Evolutionary conservation across 371 early-diverging fungal species (phyloP), one percentile per base, ranked within the genome.

Genomic region (Mortierella sp.): DNA sequence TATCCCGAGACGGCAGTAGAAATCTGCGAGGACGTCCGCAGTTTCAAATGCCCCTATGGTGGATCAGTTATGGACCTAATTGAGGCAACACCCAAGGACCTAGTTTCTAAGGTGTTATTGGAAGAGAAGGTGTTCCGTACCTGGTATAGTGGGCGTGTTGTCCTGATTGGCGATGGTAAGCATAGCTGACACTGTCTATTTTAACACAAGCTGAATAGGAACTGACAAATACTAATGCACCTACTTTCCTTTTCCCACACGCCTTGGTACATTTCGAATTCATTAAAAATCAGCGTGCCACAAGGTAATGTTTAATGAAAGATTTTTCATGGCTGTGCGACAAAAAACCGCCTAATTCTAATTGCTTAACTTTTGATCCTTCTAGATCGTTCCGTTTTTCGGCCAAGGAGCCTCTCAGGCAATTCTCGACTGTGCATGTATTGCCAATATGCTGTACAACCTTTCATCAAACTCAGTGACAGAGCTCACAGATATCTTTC

Each of bases 351-450:
- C 28, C 26, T 13, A 28, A 23, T 31, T 37, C 8, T 54, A 45
- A 8, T 42, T n/a, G n/a, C n/a, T n/a, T n/a, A n/a, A n/a, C 23
- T 10, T 23, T 54, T 54, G 2, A 4, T 4, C 22, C 13, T 9
- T 23, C 22, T 49, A 79, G 80, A 79, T 79, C 32, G 80, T 79
- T 8, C 80, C 80, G 7, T 79, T 79, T 66, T 73, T 79, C 54
- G 80, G 80, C 19, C 80, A 79, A 60, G 80, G 80, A 12, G 80
- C 80, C 17, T 79, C 80, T n/a, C 80, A 79, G 32, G 80, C 80
- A 2, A 79, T 79, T 28, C 66, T 79, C 6, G 80, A 79, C 54
- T 65, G 67, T 26, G 74, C 80, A 3, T 79, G 70, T 13, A 59
- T 79, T 17, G 57, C 55, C 42, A 79, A 79, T 55, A 62, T 73